Base-by-base conservation (phyloP, 2,329 filamentous ascomycete genomes). In the Paecilomyces sp. region DNA sequence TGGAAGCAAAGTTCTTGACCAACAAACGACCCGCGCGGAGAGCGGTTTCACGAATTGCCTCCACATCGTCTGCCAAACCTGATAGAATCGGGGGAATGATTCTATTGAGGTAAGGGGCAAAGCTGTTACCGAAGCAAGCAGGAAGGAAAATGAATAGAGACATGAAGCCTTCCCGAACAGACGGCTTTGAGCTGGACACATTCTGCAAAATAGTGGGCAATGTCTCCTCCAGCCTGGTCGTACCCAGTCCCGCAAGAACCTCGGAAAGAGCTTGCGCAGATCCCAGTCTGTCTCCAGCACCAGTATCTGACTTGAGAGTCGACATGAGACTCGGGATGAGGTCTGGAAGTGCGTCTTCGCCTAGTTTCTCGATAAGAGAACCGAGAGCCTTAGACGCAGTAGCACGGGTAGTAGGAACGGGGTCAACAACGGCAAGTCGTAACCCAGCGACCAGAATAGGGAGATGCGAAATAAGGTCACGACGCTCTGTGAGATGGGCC, bases 101-200 rank as follows among this genome's bases (percentile, higher is more conserved):
- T 72, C 88, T 92, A 77, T 88, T 91, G 62, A 99, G 88, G 71
- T 99, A 99, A 71, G 91, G 92, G 67, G 94, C 89, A 71, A 99
- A 99, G 75, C 92, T 96, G 82, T 99, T 99, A 70, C 94, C 94
- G 69, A 99, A 99, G 78, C 94, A 99, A 57, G 96, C 94, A 12
- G 94, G 94, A 79, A 99, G 86, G 84, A 97, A 99, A 66, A 99
- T 97, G 78, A 99, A 99, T 50, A 99, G 84, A 7, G 94, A 97
- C 94, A 99, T 99, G 80, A 99, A 99, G 54, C 94, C 94, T 81
- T 99, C 94, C 68, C 94, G 88, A 64, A 99, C 91, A 58, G 92
- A 87, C 18, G 94, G 74, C 76, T 96, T 97, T 66, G 88, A 86
- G 68, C 93, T 97, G 66, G 91, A 88, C 65, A 96, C 93, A 70